Percentiles rank a stretch among this genome's conserved stretches.
Evolutionary conservation across 148 eudicot species (phyloP).

Genomic region (Selenicereus undatus): DNA sequence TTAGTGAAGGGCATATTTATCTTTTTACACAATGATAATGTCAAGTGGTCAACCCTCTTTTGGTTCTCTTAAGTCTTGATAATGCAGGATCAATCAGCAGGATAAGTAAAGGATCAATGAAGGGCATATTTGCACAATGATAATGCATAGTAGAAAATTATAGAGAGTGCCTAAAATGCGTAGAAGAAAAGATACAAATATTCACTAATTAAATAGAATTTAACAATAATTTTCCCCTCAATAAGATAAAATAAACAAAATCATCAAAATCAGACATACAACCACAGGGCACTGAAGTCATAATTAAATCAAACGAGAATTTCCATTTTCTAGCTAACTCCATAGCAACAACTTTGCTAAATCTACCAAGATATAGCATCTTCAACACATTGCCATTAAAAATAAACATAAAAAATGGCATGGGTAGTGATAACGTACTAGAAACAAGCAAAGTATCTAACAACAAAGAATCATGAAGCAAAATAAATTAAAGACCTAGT

Average conservation of each 20-base stretch:
- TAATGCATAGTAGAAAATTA: not conserved
- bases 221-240: not conserved
- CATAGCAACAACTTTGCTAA: not conserved
- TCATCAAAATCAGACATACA: not conserved
- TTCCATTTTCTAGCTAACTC: not conserved
- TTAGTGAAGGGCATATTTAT: not conserved
- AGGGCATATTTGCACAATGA: no score
- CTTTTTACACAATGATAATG: not conserved
- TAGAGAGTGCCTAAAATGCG: not conserved
- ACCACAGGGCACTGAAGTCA: not conserved
- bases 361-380: not conserved
- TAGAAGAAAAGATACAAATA: not conserved
- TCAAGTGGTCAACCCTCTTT: not conserved
- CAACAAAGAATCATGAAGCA: not conserved
- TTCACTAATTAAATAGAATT: not conserved
- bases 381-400: constrained; percentile 4
- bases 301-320: not conserved
- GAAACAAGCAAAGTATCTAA: not conserved
- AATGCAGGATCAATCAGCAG: no score
- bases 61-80: not conserved
- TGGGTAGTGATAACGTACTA: constrained; percentile 4
- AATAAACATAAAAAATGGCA: no score
- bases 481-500: constrained; percentile 14
- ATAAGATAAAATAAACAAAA: not conserved
- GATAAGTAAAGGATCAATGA: no score